Evolutionary conservation across 2,329 filamentous ascomycete species (phyloP), one percentile per base, ranked within the genome.

Genomic region (Aspergillus sp.): DNA sequence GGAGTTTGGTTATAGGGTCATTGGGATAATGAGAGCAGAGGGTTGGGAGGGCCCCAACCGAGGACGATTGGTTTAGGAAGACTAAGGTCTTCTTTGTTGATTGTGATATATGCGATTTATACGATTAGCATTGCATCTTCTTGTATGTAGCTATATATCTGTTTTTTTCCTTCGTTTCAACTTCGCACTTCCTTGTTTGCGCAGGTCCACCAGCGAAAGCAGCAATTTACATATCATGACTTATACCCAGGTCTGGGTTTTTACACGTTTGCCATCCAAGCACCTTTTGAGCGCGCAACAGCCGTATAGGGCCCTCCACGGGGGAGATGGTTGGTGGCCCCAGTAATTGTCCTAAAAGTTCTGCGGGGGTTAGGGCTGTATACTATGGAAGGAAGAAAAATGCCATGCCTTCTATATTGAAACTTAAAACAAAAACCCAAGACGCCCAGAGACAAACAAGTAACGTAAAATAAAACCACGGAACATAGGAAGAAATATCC

Each of bases 1-100:
- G 60, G 63, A 54, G 58, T 64, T 63, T 58, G 53, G 58, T 59
- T 57, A 60, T 33, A 46, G 6, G 41, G 41, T 48, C 24, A 56
- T 60, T 61, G 54, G 60, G 56, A 60, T 56, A 51, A 27, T 19
- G 23, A 41, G 44, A 31, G 6, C 23, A 19, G 17, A 24, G 14
- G 39, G 24, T 5, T 9, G 19, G 23, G 12, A 33, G 17, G 8
- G 11, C n/a, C 19, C 37, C 5, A 19, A 33, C 21, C n/a, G 45
- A 46, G 27, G 12, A 19, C 41, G 43, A 37, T 35, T 52, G 50
- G 12, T 21, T 21, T 52, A 21, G 40, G 31, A 21, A 21, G 5
- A 15, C 17, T 31, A 24, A 2, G 17, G 35, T 11, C 27, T 40
- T 48, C 33, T 43, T 57, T 24, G 27, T n/a, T 46, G 35, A n/a